Percentiles rank a stretch among this genome's conserved stretches.
Evolutionary conservation across 2,329 filamentous ascomycete species (phyloP).

Genomic region (Cladophialophora psammophila): DNA sequence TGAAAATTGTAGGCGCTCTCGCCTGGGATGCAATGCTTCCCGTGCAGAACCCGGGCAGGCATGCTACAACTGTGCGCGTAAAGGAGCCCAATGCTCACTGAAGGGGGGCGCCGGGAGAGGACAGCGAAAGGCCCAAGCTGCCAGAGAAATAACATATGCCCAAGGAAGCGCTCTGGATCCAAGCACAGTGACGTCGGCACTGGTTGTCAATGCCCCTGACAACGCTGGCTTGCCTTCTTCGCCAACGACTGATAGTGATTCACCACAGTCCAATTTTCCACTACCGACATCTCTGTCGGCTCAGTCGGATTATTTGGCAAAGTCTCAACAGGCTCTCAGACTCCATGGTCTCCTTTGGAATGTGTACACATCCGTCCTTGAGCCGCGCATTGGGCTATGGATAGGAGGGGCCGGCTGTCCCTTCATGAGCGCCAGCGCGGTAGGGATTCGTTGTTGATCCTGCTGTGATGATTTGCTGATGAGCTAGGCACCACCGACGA

Average conservation of each 20-base stretch:
- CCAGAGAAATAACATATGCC: background rate
- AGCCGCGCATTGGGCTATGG: constrained; percentile 19
- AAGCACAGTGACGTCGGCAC: background rate
- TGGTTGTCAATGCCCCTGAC: background rate
- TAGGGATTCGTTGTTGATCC: background rate
- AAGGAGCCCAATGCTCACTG: constrained; percentile 2
- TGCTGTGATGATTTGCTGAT: background rate
- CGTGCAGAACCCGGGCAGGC: background rate
- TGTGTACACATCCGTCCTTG: constrained; percentile 14
- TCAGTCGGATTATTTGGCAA: constrained; percentile 6
- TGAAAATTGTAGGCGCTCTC: constrained; percentile 11
- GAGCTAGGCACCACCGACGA: constrained; percentile 6
- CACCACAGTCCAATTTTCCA: too few species aligned
- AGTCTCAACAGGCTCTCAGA: constrained; percentile 6
- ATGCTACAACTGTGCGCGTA: constrained; percentile 19
- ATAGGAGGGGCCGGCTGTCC: constrained; percentile 14
- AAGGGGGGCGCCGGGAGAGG: too few species aligned
- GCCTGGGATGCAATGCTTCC: constrained; percentile 16
- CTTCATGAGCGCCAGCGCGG: constrained; percentile 1
- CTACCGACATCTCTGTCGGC: background rate
- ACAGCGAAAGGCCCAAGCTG: too few species aligned
- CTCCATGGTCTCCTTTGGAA: constrained; percentile 21
- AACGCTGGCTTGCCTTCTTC: background rate
- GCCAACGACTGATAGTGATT: too few species aligned
- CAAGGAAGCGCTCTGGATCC: background rate